phyloP scores from a whole-genome alignment of 768 basidiomycete species.

The Lactarius evosmus region DNA sequence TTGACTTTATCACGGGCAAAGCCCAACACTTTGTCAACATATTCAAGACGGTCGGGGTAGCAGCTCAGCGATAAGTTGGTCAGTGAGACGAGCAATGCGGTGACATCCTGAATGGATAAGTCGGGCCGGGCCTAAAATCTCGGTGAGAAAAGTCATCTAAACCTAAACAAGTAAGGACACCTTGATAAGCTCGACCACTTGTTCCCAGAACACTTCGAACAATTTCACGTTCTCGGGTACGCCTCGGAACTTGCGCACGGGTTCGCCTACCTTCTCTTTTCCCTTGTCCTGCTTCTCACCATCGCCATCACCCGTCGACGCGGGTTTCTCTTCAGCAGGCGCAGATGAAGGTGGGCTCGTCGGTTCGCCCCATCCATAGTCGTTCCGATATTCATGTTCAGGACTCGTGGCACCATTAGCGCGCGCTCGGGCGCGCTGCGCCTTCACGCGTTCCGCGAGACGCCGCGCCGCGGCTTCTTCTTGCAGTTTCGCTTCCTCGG shows the following conservation, averaged over 20 bases:
- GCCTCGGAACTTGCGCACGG: slow-evolving; percentile 83
- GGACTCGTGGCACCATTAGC: slow-evolving; percentile 39
- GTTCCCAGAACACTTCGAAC: slow-evolving; percentile 99
- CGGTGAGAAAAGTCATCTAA: slow-evolving; percentile 7
- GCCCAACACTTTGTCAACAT: slow-evolving; percentile 91
- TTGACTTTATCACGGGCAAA: slow-evolving; percentile 86
- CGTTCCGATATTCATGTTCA: slow-evolving; percentile 26
- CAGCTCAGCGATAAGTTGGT: slow-evolving; percentile 94
- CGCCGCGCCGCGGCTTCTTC: slow-evolving; percentile 91
- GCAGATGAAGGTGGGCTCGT: slow-evolving; percentile 31
- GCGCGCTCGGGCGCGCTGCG: slow-evolving; percentile 61
- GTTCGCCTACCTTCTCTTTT: slow-evolving; percentile 52
- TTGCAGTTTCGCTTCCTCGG: slow-evolving; percentile 88
- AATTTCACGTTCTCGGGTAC: slow-evolving; percentile 92
- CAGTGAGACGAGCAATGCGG: slow-evolving; percentile 91
- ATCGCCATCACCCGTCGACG: slow-evolving; percentile 28
- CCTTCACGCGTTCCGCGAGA: slow-evolving; percentile 81
- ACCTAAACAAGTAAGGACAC: slow-evolving; percentile 38
- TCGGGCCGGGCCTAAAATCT: slow-evolving; percentile 83
- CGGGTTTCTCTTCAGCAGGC: slow-evolving; percentile 11
- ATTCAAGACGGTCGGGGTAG: slow-evolving; percentile 95
- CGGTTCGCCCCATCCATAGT: slow-evolving; percentile 30
- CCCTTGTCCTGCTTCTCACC: slow-evolving; percentile 44
- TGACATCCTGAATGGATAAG: slow-evolving; percentile 95
- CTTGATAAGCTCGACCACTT: slow-evolving; percentile 97